phyloP scores from a whole-genome alignment of 2,329 filamentous ascomycete species.

The Aspergillus awamori region DNA sequence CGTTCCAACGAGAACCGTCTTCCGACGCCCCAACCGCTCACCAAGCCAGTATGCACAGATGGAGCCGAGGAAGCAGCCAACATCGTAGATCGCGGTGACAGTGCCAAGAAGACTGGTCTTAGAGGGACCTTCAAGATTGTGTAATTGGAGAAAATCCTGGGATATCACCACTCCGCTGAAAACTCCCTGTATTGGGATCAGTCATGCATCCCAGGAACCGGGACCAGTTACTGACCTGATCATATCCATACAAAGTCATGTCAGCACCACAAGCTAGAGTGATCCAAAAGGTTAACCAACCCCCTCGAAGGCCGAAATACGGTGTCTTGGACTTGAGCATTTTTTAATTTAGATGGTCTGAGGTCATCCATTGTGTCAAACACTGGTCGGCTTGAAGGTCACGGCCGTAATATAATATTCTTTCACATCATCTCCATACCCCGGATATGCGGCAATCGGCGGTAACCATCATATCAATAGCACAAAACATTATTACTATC shows the following conservation, averaged over 20 bases:
- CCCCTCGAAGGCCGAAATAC: conserved; percentile 14
- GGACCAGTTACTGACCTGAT: conserved; percentile 13
- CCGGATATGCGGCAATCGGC: too few species aligned
- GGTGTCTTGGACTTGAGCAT: background rate
- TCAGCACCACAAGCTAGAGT: conserved; percentile 26
- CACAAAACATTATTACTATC: too few species aligned
- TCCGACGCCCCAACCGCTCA: conserved; percentile 49
- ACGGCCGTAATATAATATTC: too few species aligned
- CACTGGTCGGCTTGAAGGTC: too few species aligned
- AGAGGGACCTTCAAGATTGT: conserved; percentile 9
- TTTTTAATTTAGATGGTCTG: too few species aligned
- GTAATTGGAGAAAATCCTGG: conserved; percentile 8
- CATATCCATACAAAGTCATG: conserved; percentile 27
- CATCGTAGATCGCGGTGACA: conserved; percentile 17
- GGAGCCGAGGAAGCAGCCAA: conserved; percentile 47
- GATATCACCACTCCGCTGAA: conserved; percentile 16
- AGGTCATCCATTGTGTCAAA: background rate
- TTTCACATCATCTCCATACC: too few species aligned
- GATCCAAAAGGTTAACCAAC: conserved; percentile 28
- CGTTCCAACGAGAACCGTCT: conserved; percentile 46
- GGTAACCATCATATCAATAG: too few species aligned
- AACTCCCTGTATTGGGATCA: background rate
- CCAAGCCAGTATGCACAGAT: conserved; percentile 46
- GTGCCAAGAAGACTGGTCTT: conserved; percentile 12
- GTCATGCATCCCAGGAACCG: background rate